Evolutionary conservation across 345 rosid species (phyloP).

Genomic region (Ricinus communis): DNA sequence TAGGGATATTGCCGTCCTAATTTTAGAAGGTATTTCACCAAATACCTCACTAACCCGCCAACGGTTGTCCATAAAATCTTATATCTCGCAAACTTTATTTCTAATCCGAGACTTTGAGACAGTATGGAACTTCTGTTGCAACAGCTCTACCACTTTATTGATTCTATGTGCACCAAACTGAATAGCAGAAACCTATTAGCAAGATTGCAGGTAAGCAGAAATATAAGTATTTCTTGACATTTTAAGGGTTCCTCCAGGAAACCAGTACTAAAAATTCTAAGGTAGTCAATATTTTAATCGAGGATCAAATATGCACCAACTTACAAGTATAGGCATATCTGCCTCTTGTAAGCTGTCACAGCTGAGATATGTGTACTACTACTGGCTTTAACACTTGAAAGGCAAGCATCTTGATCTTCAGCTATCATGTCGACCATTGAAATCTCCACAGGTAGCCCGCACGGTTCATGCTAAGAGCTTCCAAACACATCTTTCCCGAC

Average conservation of each 20-base stretch:
- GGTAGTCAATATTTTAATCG: background rate
- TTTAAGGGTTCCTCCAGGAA: background rate
- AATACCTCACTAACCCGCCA: slow-evolving; percentile 73
- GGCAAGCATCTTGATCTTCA: slow-evolving; percentile 46
- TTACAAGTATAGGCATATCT: slow-evolving; percentile 58
- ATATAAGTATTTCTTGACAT: background rate
- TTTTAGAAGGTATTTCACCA: background rate
- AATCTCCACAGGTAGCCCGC: slow-evolving; percentile 42
- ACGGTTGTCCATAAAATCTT: slow-evolving; percentile 68
- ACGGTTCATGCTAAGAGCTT: slow-evolving; percentile 56
- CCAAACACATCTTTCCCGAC: slow-evolving; percentile 69
- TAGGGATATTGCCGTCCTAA: background rate
- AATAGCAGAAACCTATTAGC: slow-evolving; percentile 63
- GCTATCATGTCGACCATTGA: slow-evolving; percentile 28
- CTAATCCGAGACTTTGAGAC: slow-evolving; percentile 61
- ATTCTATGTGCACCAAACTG: slow-evolving; percentile 69
- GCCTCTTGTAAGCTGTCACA: slow-evolving; percentile 45
- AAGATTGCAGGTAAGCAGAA: slow-evolving; percentile 28
- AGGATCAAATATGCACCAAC: slow-evolving; percentile 24
- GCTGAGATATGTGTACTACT: slow-evolving; percentile 38
- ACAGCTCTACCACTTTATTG: slow-evolving; percentile 57
- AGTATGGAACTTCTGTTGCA: slow-evolving; percentile 75
- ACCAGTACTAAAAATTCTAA: background rate
- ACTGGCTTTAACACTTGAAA: slow-evolving; percentile 31
- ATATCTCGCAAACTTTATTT: slow-evolving; percentile 81